Percentiles rank a stretch among this genome's conserved stretches.
Evolutionary conservation across 164 flowering plant genomes (phyloP).

Genomic region (Echeveria elegans): DNA sequence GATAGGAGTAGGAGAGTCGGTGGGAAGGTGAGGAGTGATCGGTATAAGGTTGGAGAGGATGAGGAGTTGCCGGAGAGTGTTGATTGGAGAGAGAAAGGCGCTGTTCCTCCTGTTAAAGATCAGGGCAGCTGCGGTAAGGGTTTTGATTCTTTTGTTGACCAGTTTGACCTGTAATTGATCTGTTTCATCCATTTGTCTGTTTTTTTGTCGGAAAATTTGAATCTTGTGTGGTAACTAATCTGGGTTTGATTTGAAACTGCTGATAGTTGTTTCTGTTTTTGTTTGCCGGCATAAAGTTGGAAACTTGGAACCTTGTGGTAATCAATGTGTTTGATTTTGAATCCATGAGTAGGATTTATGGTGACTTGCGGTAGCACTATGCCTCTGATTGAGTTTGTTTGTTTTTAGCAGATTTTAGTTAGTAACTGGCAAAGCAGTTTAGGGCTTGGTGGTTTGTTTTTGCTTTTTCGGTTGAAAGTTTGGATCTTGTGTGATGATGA

Average conservation of each 20-base stretch:
- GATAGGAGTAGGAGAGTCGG: constrained; percentile 2
- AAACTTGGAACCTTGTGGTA: no score
- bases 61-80: constrained; percentile 65
- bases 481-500: neutral
- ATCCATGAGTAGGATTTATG: no score
- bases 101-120: constrained; percentile 63
- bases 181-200: neutral
- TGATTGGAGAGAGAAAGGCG: constrained; percentile 85
- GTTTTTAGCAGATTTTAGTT: neutral
- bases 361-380: no score
- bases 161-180: neutral
- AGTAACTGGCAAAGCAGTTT: no score
- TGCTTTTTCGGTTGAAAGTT: neutral
- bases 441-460: neutral
- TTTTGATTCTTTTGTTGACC: neutral
- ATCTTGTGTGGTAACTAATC: neutral
- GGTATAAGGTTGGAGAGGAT: constrained; percentile 39
- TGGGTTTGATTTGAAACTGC: neutral
- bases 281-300: no score
- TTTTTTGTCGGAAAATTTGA: neutral
- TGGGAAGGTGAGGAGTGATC: constrained; percentile 24
- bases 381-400: no score
- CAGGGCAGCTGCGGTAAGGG: constrained; percentile 87
- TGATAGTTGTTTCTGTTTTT: neutral
- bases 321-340: no score